These are phyloP conservation scores for Zygosaccharomyces lentus DNA, from an alignment of 805 yeast genomes.

Conservation along the genomic window DNA sequence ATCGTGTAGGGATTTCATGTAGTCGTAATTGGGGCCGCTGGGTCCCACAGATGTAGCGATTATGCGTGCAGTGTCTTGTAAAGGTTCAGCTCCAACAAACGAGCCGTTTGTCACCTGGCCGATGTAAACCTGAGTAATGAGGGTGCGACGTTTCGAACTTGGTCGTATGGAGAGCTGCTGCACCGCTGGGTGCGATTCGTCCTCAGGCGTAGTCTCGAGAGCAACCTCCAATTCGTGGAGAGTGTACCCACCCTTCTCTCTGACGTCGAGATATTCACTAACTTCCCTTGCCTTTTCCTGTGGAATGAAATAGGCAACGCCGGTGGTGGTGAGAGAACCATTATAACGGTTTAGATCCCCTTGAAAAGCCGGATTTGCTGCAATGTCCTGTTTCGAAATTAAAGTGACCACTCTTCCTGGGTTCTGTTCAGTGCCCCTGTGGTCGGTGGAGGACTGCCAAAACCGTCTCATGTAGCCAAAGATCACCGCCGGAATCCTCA, in stretches of 20 bases:
- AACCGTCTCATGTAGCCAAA: constrained; percentile 76
- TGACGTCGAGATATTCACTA: constrained; percentile 61
- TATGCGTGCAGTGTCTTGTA: constrained; percentile 53
- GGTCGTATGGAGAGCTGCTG: constrained; percentile 30
- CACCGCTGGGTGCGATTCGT: constrained; percentile 23
- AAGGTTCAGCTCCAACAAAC: constrained; percentile 76
- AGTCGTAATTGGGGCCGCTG: constrained; percentile 76
- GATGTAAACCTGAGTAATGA: constrained; percentile 67
- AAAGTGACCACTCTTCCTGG: constrained; percentile 91
- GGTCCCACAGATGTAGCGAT: constrained; percentile 65
- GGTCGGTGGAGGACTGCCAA: constrained; percentile 90
- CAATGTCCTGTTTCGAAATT: constrained; percentile 54
- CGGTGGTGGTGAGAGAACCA: constrained; percentile 58
- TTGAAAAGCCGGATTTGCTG: constrained; percentile 39
- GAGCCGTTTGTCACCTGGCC: constrained; percentile 80
- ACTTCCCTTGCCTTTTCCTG: constrained; percentile 59
- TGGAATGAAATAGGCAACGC: constrained; percentile 78
- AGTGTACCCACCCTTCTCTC: constrained; percentile 89
- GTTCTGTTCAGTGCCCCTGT: constrained; percentile 78
- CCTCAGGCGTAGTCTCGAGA: constrained; percentile 33
- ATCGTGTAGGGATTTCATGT: constrained; percentile 50
- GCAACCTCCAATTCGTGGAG: constrained; percentile 62
- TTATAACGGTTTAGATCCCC: constrained; percentile 37
- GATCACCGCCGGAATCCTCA: constrained; percentile 66
- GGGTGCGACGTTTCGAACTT: constrained; percentile 38